A percentile compares a stretch with the other conserved stretches of the same genome.
phyloP scores from a whole-genome alignment of 169 alveolate species.

The Cyclospora cayetanensis region DNA sequence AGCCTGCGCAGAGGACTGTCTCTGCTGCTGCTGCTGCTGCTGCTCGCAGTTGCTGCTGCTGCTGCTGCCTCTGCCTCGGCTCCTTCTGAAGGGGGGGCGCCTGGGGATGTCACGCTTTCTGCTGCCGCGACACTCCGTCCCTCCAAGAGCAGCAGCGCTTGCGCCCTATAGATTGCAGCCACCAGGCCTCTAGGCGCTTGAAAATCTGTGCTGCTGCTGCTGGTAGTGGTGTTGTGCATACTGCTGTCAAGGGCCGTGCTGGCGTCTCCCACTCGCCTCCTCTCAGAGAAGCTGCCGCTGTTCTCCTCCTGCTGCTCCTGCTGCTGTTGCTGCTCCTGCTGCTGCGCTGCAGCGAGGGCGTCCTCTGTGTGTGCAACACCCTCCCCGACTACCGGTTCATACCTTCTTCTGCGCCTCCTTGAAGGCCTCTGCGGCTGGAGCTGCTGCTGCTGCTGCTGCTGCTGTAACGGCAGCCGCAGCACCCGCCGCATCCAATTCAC shows the following conservation, averaged over 20 bases:
- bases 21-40: not conserved
- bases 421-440: not conserved
- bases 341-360: not conserved
- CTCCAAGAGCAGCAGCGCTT: constrained; percentile 14
- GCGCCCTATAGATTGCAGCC: not conserved
- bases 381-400: constrained; percentile 5
- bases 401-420: not conserved
- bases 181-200: not conserved
- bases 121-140: not conserved
- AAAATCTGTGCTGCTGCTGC: not conserved
- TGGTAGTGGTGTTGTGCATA: not conserved
- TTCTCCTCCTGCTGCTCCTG: not conserved
- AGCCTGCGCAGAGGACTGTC: not conserved
- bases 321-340: constrained; percentile 12
- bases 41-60: not conserved
- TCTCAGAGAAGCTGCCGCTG: not conserved
- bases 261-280: too few relatives aligned
- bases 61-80: not conserved
- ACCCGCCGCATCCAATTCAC: constrained; percentile 40
- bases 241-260: not conserved
- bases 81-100: not conserved
- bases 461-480: constrained; percentile 43
- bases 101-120: not conserved
- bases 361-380: not conserved
- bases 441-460: constrained; percentile 51